Base-by-base conservation (phyloP, 805 yeast species). In the Candida bentonensis region DNA sequence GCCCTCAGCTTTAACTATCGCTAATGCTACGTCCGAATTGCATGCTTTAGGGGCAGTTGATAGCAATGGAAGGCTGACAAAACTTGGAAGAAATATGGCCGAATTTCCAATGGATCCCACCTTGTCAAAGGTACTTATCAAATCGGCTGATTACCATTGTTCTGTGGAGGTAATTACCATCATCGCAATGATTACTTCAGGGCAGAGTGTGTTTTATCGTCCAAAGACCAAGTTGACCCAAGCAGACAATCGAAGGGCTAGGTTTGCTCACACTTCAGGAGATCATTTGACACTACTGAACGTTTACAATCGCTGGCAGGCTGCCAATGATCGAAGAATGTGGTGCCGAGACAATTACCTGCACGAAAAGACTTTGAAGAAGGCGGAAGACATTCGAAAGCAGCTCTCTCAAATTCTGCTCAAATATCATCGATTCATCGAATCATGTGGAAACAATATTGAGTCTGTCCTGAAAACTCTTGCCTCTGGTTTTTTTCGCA, bases 81-180 rank as follows among this genome's bases (percentile, higher is more conserved):
- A 30, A 30, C 36, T 30, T 1, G 99, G 98, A 0, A 63, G 81
- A 34, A 74, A 76, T 48, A 88, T 92, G 96, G 81, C 95, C 1
- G 86, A 81, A 46, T 84, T 88, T 53, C 98, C 98, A 0, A 73
- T 88, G 49, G 94, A 86, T 52, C 96, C 96, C 3, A 83, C 84
- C 69, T 70, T 87, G 54, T 79, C 96, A 4, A 85, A 82, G 57
- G 78, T 79, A 4, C 58, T 92, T 25, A 60, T 89, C 13, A 65
- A 76, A 1, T 78, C 94, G 42, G 75, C 74, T 0, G 69, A 69
- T 15, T 69, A 67, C 42, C 67, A 73, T 1, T 87, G 94, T 42
- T 69, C 79, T 2, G 70, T 71, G 2, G 92, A 84, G 49, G 69
- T 86, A 1, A 56, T 87, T 17, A 74, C 86, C 0, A 75, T 92